These are phyloP conservation scores for Psilocybe mexicana DNA, from an alignment of 1,284 basidiomycete species.

Conservation along the genomic window DNA sequence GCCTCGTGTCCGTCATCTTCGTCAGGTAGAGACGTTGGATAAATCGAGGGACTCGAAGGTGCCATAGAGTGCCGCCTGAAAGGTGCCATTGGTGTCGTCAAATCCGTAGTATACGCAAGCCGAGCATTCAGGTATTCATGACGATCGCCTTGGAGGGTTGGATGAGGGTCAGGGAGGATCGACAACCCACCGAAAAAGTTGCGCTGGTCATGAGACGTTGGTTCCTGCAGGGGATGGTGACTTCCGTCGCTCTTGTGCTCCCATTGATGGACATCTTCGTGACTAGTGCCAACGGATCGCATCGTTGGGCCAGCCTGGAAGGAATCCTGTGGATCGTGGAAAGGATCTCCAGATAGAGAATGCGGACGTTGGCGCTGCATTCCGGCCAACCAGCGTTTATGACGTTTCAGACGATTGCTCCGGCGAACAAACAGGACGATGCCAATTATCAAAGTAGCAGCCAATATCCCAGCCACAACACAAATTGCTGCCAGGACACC, in stretches of 20 bases:
- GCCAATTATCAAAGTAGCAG: slow-evolving; percentile 36
- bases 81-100: slow-evolving; percentile 7
- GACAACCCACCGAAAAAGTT: slow-evolving; percentile 13
- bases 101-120: slow-evolving; percentile 10
- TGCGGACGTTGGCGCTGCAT: slow-evolving; percentile 35
- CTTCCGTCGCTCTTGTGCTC: slow-evolving; percentile 11
- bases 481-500: slow-evolving; percentile 61
- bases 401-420: slow-evolving; percentile 34
- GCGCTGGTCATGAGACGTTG: slow-evolving; percentile 13
- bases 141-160: slow-evolving; percentile 11
- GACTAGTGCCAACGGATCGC: slow-evolving; percentile 9
- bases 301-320: slow-evolving; percentile 7
- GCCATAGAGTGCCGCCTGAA: slow-evolving; percentile 31
- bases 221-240: slow-evolving; percentile 1
- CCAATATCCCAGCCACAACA: slow-evolving; percentile 48
- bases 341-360: slow-evolving; percentile 32
- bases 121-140: slow-evolving; percentile 11
- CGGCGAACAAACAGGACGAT: slow-evolving; percentile 42
- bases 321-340: slow-evolving; percentile 28
- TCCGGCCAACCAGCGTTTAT: slow-evolving; percentile 33
- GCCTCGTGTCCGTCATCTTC: slow-evolving; percentile 32
- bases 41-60: slow-evolving; percentile 58
- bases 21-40: slow-evolving; percentile 49
- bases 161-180: slow-evolving; percentile 20
- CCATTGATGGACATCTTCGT: slow-evolving; percentile 12